Conservation (phyloP, 495 filamentous ascomycete genomes). For the Penicillium soppii region DNA sequence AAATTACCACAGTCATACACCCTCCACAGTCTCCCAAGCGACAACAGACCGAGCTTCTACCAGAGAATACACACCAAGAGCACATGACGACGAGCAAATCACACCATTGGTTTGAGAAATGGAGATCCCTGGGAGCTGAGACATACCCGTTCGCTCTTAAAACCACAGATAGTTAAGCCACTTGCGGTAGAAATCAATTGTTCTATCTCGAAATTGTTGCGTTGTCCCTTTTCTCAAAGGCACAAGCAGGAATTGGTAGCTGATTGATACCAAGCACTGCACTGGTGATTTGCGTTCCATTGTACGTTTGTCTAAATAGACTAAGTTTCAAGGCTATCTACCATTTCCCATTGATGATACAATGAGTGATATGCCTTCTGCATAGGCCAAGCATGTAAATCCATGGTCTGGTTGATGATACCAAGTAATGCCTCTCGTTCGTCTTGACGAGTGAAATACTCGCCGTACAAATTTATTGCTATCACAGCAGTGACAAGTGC, state of each 20-base stretch:
- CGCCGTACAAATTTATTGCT: conserved; percentile 23
- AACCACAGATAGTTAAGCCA: too few relatives aligned
- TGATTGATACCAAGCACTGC: too few relatives aligned
- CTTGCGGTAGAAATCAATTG: too few relatives aligned
- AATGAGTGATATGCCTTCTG: conserved; percentile 15
- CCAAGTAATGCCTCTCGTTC: conserved; percentile 22
- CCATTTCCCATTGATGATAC: conserved; percentile 12
- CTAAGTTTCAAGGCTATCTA: conserved; percentile 2
- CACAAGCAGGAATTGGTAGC: too few relatives aligned
- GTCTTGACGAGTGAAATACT: conserved; percentile 25
- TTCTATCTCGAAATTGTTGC: too few relatives aligned
- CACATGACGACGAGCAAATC: background rate
- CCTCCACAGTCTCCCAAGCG: background rate
- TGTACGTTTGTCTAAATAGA: too few relatives aligned
- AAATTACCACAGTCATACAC: background rate
- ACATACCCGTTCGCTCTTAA: background rate
- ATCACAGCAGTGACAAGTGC: conserved; percentile 29
- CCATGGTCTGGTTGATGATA: conserved; percentile 15
- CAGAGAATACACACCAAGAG: background rate
- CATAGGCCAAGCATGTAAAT: conserved; percentile 20
- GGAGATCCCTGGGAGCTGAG: background rate
- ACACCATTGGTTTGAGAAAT: background rate
- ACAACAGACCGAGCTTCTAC: background rate
- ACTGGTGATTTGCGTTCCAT: too few relatives aligned
- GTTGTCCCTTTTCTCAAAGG: too few relatives aligned